Percentiles rank a stretch among this genome's conserved stretches.
Evolutionary conservation across 164 flowering plant genomes (phyloP).

Genomic region (Magnolia officinalis): DNA sequence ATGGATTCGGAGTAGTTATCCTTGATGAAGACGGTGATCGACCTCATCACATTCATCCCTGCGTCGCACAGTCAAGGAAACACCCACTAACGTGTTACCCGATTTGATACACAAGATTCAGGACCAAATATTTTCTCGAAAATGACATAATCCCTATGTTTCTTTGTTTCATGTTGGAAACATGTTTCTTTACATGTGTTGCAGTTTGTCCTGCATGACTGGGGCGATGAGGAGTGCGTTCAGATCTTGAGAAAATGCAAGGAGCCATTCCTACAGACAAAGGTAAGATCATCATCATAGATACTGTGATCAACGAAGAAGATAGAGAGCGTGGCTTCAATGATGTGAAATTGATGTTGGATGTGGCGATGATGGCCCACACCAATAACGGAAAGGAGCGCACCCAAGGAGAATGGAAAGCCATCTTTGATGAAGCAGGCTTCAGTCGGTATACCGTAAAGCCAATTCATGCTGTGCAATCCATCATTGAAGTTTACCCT

Average conservation of each 20-base stretch:
- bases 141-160: too few relatives aligned
- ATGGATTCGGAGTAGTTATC: too few relatives aligned
- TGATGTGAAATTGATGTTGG: conserved; percentile 41
- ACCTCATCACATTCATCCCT: too few relatives aligned
- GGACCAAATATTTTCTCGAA: too few relatives aligned
- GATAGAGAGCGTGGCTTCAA: conserved; percentile 14
- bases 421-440: conserved; percentile 7
- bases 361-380: conserved; percentile 55
- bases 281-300: conserved; percentile 63
- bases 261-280: conserved; percentile 41
- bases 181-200: neutral
- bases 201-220: conserved; percentile 65
- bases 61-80: too few relatives aligned
- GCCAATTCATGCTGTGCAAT: neutral
- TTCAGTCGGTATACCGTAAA: conserved; percentile 5
- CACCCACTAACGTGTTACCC: too few relatives aligned
- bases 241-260: conserved; percentile 45
- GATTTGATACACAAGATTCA: too few relatives aligned
- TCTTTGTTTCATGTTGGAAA: neutral
- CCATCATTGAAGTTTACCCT: conserved; percentile 13
- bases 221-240: conserved; percentile 68
- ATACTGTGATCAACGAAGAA: conserved; percentile 39
- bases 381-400: conserved; percentile 12
- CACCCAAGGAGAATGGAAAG: conserved; percentile 12
- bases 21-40: too few relatives aligned